Conservation (phyloP, 2,329 filamentous ascomycete genomes). For the Sclerotinia subarctica region DNA sequence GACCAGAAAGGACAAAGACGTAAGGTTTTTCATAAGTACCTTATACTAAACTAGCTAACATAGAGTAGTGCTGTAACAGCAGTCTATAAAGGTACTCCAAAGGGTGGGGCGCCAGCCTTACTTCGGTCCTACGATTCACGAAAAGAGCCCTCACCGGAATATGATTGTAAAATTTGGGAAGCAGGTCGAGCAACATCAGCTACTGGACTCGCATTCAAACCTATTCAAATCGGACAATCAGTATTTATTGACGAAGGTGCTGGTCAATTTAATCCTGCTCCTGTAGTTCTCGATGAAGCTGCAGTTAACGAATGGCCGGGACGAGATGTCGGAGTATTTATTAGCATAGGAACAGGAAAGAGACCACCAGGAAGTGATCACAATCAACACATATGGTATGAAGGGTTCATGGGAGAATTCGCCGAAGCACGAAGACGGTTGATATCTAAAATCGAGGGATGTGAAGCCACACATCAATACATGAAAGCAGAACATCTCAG, state of each 20-base stretch:
- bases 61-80: constrained; percentile 80
- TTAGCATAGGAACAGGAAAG: constrained; percentile 93
- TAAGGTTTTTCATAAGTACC: constrained; percentile 48
- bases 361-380: constrained; percentile 66
- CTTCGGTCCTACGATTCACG: constrained; percentile 94
- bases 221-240: constrained; percentile 88
- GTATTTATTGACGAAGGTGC: constrained; percentile 90
- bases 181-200: constrained; percentile 92
- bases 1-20: constrained; percentile 88
- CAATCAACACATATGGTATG: constrained; percentile 82
- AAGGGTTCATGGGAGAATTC: constrained; percentile 88
- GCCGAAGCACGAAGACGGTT: constrained; percentile 82
- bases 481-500: constrained; percentile 78
- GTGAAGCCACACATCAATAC: constrained; percentile 82
- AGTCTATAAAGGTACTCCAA: constrained; percentile 78
- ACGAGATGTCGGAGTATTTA: constrained; percentile 83
- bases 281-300: constrained; percentile 83
- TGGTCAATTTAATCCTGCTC: constrained; percentile 88
- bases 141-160: constrained; percentile 85
- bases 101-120: constrained; percentile 65
- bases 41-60: constrained; percentile 25
- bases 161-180: constrained; percentile 95
- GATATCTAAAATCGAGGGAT: constrained; percentile 91
- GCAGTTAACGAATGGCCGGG: constrained; percentile 93
- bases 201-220: constrained; percentile 91